These are phyloP conservation scores for Sarocladiaceae sp. DNA, from an alignment of 2,329 filamentous ascomycete genomes.

Conservation along the genomic window DNA sequence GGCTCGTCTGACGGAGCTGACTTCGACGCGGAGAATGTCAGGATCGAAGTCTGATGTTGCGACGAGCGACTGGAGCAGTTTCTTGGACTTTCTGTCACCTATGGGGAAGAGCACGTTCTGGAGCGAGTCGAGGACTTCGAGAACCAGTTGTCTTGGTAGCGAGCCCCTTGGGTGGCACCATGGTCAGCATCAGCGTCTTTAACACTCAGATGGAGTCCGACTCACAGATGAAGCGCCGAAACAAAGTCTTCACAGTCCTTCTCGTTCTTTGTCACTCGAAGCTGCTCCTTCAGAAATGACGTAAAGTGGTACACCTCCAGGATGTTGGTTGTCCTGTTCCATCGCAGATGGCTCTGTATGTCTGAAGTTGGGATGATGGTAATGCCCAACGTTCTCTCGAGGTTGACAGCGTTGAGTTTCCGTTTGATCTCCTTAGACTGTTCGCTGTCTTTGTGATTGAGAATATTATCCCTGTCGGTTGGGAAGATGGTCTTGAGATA, in stretches of 20 bases:
- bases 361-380: no score
- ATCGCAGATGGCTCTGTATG: no score
- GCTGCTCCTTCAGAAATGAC: constrained; percentile 13
- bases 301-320: constrained; percentile 13
- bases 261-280: constrained; percentile 10
- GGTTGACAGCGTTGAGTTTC: no score
- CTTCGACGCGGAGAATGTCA: constrained; percentile 11
- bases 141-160: constrained; percentile 12
- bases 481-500: no score
- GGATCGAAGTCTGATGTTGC: constrained; percentile 12
- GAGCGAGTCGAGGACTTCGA: constrained; percentile 13
- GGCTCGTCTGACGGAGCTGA: constrained; percentile 1
- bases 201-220: background rate
- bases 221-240: background rate
- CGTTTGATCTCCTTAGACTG: no score
- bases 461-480: no score
- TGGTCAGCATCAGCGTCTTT: background rate
- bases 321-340: no score
- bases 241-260: background rate
- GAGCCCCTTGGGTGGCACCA: constrained; percentile 12
- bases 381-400: no score
- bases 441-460: no score
- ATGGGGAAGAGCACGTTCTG: constrained; percentile 14
- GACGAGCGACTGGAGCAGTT: constrained; percentile 9
- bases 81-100: constrained; percentile 11